These are phyloP conservation scores for Talaromyces pinophilus DNA, from an alignment of 2,329 filamentous ascomycete species.

Conservation along the genomic window DNA sequence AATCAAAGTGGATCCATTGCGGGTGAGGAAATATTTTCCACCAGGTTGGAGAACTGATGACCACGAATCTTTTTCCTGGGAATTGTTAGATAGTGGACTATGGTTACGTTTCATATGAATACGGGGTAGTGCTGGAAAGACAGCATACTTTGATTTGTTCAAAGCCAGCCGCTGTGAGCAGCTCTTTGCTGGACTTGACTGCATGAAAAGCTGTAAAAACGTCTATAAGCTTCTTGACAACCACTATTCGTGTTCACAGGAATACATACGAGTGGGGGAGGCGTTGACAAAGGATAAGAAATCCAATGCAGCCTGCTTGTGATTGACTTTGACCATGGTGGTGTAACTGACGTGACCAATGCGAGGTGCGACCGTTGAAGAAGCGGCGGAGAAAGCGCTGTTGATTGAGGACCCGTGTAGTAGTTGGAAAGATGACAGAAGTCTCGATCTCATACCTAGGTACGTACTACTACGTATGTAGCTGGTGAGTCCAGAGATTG, in stretches of 20 bases:
- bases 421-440: background rate
- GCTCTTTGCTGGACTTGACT: slow-evolving; percentile 73
- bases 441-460: background rate
- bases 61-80: slow-evolving; percentile 83
- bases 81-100: background rate
- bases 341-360: background rate
- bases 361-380: background rate
- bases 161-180: slow-evolving; percentile 82
- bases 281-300: slow-evolving; percentile 93
- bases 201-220: slow-evolving; percentile 81
- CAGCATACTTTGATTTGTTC: slow-evolving; percentile 64
- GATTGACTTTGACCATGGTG: slow-evolving; percentile 33
- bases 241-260: slow-evolving; percentile 19
- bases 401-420: background rate
- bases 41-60: slow-evolving; percentile 74
- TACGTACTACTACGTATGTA: no score
- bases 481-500: background rate
- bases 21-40: slow-evolving; percentile 94
- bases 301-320: slow-evolving; percentile 64
- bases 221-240: slow-evolving; percentile 27
- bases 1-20: slow-evolving; percentile 88
- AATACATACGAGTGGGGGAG: slow-evolving; percentile 79
- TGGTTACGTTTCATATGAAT: no score
- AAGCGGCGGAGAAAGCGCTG: background rate
- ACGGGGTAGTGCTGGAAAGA: no score